Evolutionary conservation across 148 eudicot genomes (phyloP).

Genomic region (Arctostaphylos glauca): DNA sequence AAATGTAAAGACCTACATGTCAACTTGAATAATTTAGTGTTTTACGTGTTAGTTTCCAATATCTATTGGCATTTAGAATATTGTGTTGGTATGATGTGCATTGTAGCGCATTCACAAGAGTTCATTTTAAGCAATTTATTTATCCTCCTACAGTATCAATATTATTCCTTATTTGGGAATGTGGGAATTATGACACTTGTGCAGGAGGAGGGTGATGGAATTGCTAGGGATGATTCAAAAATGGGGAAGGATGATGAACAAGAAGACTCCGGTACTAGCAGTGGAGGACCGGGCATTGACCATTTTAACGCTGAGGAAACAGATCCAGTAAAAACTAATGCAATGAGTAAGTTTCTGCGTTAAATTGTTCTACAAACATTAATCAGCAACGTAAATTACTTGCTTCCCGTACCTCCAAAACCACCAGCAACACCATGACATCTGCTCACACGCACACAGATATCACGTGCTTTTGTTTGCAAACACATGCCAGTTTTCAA

Average conservation of each 20-base stretch:
- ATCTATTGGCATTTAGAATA: neutral
- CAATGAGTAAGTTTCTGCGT: constrained; percentile 60
- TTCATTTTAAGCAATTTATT: neutral
- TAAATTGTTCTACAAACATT: neutral
- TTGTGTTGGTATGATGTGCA: neutral
- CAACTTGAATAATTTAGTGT: neutral
- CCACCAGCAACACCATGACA: constrained; percentile 7
- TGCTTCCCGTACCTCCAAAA: neutral
- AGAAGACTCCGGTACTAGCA: constrained; percentile 23
- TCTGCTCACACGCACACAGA: neutral
- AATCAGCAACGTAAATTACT: neutral
- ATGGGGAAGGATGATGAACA: constrained; percentile 25
- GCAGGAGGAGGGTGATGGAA: constrained; percentile 50
- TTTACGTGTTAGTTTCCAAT: neutral
- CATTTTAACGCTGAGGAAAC: constrained; percentile 66
- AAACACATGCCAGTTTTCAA: neutral
- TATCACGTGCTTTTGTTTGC: neutral
- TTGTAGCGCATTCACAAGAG: neutral
- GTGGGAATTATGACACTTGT: constrained; percentile 10
- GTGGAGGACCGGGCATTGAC: constrained; percentile 60
- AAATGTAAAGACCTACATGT: neutral
- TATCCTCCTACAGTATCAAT: neutral
- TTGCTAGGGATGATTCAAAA: constrained; percentile 24
- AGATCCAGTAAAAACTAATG: constrained; percentile 61
- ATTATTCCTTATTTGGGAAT: neutral